A percentile compares a stretch with the other conserved stretches of the same genome.
phyloP scores from a whole-genome alignment of 2,329 filamentous ascomycete species.

The Exophiala oligosperma region DNA sequence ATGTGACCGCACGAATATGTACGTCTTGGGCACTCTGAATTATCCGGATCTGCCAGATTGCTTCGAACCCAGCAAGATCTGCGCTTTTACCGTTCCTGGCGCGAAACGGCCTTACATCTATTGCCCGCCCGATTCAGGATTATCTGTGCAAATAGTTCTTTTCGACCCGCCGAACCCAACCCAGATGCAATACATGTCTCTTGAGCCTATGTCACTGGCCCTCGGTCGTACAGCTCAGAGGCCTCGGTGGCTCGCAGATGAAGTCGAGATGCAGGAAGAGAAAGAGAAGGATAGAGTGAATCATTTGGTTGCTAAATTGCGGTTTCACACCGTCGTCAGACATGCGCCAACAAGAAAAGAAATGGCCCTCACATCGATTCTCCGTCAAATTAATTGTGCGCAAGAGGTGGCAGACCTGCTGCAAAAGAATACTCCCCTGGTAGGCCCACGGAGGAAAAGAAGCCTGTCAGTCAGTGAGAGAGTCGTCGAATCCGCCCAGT shows the following conservation, averaged over 20 bases:
- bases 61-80: slow-evolving; percentile 70
- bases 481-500: slow-evolving; percentile 89
- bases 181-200: slow-evolving; percentile 94
- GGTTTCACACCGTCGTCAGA: slow-evolving; percentile 79
- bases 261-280: slow-evolving; percentile 72
- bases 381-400: slow-evolving; percentile 95
- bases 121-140: slow-evolving; percentile 63
- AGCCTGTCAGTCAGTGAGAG: slow-evolving; percentile 90
- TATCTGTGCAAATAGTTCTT: slow-evolving; percentile 81
- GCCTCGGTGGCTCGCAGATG: slow-evolving; percentile 36
- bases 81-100: slow-evolving; percentile 55
- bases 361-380: slow-evolving; percentile 72
- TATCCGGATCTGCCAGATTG: slow-evolving; percentile 42
- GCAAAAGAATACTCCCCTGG: slow-evolving; percentile 83
- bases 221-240: slow-evolving; percentile 45
- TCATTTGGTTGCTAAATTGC: slow-evolving; percentile 79
- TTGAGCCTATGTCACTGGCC: slow-evolving; percentile 83
- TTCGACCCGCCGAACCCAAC: slow-evolving; percentile 83
- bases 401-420: slow-evolving; percentile 83
- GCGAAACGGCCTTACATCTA: slow-evolving; percentile 68
- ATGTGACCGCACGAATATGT: slow-evolving; percentile 79
- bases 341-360: slow-evolving; percentile 80
- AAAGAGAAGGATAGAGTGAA: slow-evolving; percentile 63
- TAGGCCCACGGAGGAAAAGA: slow-evolving; percentile 78
- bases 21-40: slow-evolving; percentile 84